Conservation (phyloP, 148 eudicot species). For the Persicaria maculosa region DNA sequence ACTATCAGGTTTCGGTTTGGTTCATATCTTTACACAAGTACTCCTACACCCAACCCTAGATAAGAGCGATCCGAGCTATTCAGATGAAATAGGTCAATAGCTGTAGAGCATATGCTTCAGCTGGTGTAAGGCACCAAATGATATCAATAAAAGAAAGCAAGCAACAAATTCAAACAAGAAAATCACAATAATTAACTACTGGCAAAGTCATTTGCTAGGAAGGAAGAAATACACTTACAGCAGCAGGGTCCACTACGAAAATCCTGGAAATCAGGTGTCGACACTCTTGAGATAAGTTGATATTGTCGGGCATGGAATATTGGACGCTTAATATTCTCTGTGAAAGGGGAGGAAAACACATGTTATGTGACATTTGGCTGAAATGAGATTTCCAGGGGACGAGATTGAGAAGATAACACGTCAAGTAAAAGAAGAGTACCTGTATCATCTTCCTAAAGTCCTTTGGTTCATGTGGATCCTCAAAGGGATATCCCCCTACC, state of each 20-base stretch:
- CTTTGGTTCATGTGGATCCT: slow-evolving; percentile 84
- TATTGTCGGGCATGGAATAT: slow-evolving; percentile 69
- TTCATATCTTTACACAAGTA: too few relatives aligned
- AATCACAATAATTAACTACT: neutral
- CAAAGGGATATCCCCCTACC: slow-evolving; percentile 86
- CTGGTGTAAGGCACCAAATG: neutral
- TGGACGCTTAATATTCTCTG: slow-evolving; percentile 85
- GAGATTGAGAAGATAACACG: neutral
- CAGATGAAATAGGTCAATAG: too few relatives aligned
- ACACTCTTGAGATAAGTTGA: slow-evolving; percentile 64
- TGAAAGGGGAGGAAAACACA: neutral
- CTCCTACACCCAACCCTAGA: too few relatives aligned
- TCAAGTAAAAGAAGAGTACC: slow-evolving; percentile 21
- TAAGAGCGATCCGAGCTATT: too few relatives aligned
- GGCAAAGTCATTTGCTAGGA: neutral
- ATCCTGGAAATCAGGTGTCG: slow-evolving; percentile 88
- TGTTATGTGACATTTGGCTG: neutral
- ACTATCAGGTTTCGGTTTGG: too few relatives aligned
- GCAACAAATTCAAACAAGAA: neutral
- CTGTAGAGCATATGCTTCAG: neutral
- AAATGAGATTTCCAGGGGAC: neutral
- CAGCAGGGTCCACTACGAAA: slow-evolving; percentile 72
- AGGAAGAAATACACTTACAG: slow-evolving; percentile 37
- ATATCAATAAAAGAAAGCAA: too few relatives aligned
- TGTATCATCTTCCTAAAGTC: slow-evolving; percentile 82